Conservation (phyloP, 371 early-diverging fungal genomes). For the Mucor mucedo region DNA sequence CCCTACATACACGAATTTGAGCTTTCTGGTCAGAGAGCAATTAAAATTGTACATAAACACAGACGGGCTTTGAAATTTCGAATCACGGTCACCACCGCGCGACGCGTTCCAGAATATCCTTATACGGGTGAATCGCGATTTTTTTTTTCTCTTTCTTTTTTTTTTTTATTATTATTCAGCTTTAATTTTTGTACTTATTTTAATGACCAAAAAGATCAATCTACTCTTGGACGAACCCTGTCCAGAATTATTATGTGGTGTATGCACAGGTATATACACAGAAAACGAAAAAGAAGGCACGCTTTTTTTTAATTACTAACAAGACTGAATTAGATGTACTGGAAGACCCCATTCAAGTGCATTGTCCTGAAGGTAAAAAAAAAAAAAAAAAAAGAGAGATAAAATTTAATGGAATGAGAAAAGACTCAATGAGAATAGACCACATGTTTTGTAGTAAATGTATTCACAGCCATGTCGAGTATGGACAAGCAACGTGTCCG, state of each 20-base stretch:
- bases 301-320: neutral
- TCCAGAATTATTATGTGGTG: conserved; percentile 52
- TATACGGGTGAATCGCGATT: conserved; percentile 6
- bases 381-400: neutral
- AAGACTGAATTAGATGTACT: conserved; percentile 37
- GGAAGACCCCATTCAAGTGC: conserved; percentile 58
- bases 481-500: conserved; percentile 31
- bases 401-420: neutral
- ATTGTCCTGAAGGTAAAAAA: conserved; percentile 56
- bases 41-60: too few species aligned
- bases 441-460: conserved; percentile 55
- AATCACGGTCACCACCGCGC: neutral
- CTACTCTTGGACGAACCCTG: conserved; percentile 45
- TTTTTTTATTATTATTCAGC: conserved; percentile 1
- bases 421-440: conserved; percentile 27
- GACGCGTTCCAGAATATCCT: neutral
- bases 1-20: too few species aligned
- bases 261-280: conserved; percentile 44
- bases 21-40: too few species aligned
- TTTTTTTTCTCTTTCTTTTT: conserved; percentile 18
- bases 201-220: conserved; percentile 33
- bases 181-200: neutral
- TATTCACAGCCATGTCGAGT: conserved; percentile 41
- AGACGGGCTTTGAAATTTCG: neutral
- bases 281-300: neutral